A percentile compares a stretch with the other conserved stretches of the same genome.
These are phyloP conservation scores for Phytophthora pinifolia DNA, from an alignment of 352 stramenopile genomes.

Conservation along the genomic window DNA sequence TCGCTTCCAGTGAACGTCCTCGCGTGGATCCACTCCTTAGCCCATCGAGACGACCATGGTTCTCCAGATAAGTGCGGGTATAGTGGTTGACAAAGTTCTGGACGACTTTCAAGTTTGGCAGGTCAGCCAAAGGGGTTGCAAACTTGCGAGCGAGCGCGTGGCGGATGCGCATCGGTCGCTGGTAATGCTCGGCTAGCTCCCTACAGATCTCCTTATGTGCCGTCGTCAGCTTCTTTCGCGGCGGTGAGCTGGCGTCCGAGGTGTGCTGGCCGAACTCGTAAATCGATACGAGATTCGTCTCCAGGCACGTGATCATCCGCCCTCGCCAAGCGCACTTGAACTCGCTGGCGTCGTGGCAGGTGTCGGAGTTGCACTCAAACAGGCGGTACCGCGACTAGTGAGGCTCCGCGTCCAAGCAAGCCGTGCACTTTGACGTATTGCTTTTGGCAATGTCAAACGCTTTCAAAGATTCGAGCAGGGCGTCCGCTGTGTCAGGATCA, in stretches of 20 bases:
- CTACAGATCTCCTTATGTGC: conserved; percentile 5
- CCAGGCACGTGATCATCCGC: no score
- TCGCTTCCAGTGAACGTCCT: neutral
- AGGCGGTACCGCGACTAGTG: conserved; percentile 1
- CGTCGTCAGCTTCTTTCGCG: neutral
- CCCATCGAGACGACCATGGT: conserved; percentile 4
- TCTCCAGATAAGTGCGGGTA: neutral
- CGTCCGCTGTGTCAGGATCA: no score
- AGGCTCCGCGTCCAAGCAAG: neutral
- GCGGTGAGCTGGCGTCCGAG: no score
- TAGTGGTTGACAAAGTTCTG: conserved; percentile 17
- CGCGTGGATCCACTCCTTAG: neutral
- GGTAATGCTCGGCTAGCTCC: conserved; percentile 1
- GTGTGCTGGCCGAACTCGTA: no score
- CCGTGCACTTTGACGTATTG: neutral
- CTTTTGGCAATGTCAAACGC: neutral
- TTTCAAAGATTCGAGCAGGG: neutral
- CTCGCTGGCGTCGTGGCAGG: no score
- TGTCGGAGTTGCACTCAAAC: neutral
- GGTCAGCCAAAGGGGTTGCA: neutral
- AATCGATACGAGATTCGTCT: no score
- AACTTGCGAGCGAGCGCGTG: conserved; percentile 8
- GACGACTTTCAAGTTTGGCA: neutral
- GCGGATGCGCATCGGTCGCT: neutral
- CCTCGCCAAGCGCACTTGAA: no score